phyloP scores from a whole-genome alignment of 176 grass and related monocot species.

The Musa troglodytarum region DNA sequence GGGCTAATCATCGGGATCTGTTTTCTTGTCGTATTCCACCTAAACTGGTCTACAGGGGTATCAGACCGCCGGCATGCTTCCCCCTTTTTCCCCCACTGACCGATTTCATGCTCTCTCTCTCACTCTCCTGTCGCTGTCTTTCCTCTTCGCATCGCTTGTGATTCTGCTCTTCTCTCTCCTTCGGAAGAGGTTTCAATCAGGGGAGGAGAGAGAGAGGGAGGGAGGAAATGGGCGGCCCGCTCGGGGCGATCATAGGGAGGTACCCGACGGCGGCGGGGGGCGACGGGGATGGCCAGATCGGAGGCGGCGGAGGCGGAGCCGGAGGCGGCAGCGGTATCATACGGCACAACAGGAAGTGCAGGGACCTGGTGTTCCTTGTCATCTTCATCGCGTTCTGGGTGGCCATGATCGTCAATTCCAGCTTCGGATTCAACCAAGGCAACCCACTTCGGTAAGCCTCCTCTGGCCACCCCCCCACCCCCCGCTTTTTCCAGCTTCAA shows the following conservation, averaged over 20 bases:
- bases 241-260: constrained; percentile 92
- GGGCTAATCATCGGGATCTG: no score
- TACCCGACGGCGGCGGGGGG: constrained; percentile 40
- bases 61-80: neutral
- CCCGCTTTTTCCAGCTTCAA: neutral
- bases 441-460: constrained; percentile 68
- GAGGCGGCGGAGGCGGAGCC: constrained; percentile 13
- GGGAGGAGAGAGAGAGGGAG: neutral
- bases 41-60: neutral
- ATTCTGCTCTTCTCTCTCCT: neutral
- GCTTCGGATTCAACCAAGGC: constrained; percentile 99
- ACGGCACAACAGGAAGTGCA: constrained; percentile 65
- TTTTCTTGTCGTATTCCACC: no score
- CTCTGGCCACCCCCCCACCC: neutral
- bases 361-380: constrained; percentile 76
- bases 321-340: constrained; percentile 40
- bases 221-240: constrained; percentile 59
- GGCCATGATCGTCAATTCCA: constrained; percentile 99
- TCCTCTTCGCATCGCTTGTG: neutral
- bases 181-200: neutral
- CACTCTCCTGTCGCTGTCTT: neutral
- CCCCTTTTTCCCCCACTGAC: neutral
- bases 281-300: constrained; percentile 8
- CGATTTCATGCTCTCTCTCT: neutral
- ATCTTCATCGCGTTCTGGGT: constrained; percentile 90